Evolutionary conservation across 768 basidiomycete genomes (phyloP).

Genomic region (Sporobolomyces pararoseus): DNA sequence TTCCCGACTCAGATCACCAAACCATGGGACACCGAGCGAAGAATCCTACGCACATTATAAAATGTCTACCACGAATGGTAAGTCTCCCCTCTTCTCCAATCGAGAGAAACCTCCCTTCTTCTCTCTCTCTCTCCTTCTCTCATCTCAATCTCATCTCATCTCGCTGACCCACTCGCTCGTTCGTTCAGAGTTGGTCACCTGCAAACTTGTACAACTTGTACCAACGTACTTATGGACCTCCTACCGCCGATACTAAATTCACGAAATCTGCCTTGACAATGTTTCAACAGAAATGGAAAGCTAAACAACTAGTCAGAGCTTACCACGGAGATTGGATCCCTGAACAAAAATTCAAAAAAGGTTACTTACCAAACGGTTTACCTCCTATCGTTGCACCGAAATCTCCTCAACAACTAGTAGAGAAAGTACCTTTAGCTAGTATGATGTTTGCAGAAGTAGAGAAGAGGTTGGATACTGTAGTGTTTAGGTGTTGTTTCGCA

Average conservation of each 20-base stretch:
- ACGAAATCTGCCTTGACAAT: constrained; percentile 57
- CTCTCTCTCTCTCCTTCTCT: background rate
- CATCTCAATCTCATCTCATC: background rate
- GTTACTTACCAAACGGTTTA: constrained; percentile 82
- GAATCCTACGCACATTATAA: constrained; percentile 34
- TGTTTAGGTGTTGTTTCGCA: constrained; percentile 84
- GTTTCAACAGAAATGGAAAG: constrained; percentile 86
- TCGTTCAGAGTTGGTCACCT: constrained; percentile 83
- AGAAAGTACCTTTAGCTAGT: constrained; percentile 76
- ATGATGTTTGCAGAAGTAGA: constrained; percentile 96
- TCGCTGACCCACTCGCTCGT: background rate
- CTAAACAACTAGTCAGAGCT: constrained; percentile 78
- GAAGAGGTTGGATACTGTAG: constrained; percentile 82
- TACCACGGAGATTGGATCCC: constrained; percentile 95
- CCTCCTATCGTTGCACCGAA: constrained; percentile 55
- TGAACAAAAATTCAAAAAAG: constrained; percentile 87
- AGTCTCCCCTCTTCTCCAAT: background rate
- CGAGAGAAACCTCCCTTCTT: background rate
- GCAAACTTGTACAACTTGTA: constrained; percentile 87
- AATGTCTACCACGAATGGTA: constrained; percentile 72
- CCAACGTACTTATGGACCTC: constrained; percentile 63
- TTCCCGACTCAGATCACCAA: too few relatives aligned
- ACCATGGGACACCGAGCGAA: constrained; percentile 22
- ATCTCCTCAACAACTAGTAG: constrained; percentile 59
- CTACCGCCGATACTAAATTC: constrained; percentile 60